Percentiles rank a stretch among this genome's conserved stretches.
Evolutionary conservation across 768 basidiomycete species (phyloP).

Genomic region (Tricholoma matsutake): DNA sequence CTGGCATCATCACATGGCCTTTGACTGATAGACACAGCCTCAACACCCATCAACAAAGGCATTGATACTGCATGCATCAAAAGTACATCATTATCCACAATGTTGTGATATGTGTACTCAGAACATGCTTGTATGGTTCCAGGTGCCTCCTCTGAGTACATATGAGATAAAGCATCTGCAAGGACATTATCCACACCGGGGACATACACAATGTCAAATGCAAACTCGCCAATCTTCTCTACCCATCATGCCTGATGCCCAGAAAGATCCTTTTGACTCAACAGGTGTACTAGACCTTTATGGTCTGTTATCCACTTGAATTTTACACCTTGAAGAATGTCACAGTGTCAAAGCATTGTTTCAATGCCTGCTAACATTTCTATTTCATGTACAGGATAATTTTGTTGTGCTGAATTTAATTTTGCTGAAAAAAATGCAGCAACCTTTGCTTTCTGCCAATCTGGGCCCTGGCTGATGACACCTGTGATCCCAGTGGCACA

Average conservation of each 20-base stretch:
- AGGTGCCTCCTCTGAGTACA: conserved; percentile 14
- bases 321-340: conserved; percentile 25
- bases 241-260: conserved; percentile 36
- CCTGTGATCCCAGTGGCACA: conserved; percentile 27
- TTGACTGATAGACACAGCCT: conserved; percentile 4
- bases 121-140: conserved; percentile 8
- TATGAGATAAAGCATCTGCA: conserved; percentile 38
- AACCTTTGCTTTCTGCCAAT: conserved; percentile 29
- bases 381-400: conserved; percentile 38
- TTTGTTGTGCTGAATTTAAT: conserved; percentile 31
- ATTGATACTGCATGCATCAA: neutral
- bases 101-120: conserved; percentile 16
- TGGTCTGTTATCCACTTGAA: conserved; percentile 34
- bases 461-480: conserved; percentile 25
- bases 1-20: neutral
- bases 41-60: conserved; percentile 1
- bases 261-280: conserved; percentile 34
- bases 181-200: conserved; percentile 36
- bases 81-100: neutral
- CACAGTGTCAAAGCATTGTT: conserved; percentile 26
- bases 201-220: conserved; percentile 32
- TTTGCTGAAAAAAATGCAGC: conserved; percentile 33
- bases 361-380: conserved; percentile 39
- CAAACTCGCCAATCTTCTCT: conserved; percentile 35
- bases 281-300: conserved; percentile 28